Conservation (phyloP, 768 basidiomycete genomes). For the Cantharellus anzutake region DNA sequence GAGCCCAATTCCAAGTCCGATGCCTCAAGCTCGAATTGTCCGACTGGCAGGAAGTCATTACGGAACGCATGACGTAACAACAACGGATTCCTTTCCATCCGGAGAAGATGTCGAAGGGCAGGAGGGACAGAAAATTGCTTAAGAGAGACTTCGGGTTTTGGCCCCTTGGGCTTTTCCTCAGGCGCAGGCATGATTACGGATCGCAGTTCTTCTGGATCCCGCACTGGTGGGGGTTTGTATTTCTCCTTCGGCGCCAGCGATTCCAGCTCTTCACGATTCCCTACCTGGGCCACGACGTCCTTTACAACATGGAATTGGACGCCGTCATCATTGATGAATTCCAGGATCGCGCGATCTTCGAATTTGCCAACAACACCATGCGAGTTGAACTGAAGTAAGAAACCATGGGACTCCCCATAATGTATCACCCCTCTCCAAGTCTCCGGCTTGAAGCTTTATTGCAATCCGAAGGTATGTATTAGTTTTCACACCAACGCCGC, state of each 20-base stretch:
- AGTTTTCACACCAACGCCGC: background rate
- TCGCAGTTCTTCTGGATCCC: too few species aligned
- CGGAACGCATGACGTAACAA: background rate
- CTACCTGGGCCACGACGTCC: conserved; percentile 27
- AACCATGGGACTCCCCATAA: background rate
- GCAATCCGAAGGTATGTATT: background rate
- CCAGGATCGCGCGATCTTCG: conserved; percentile 7
- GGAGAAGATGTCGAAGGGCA: conserved; percentile 6
- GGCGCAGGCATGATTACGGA: conserved; percentile 16
- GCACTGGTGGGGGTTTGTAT: too few species aligned
- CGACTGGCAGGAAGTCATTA: conserved; percentile 18
- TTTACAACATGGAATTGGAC: conserved; percentile 30
- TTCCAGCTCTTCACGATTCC: conserved; percentile 30
- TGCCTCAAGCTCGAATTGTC: too few species aligned
- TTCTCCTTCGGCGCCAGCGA: conserved; percentile 20
- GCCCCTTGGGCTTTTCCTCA: conserved; percentile 18
- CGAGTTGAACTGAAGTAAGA: conserved; percentile 28
- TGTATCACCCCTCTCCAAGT: background rate
- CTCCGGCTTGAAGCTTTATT: background rate
- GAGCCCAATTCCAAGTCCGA: too few species aligned
- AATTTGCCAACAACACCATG: conserved; percentile 2
- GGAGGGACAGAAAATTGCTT: too few species aligned
- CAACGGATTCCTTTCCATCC: too few species aligned
- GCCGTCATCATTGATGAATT: conserved; percentile 1
- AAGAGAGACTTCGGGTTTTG: conserved; percentile 17